Conservation (phyloP, 1,284 basidiomycete genomes). For the Tilletiaria anomala region DNA sequence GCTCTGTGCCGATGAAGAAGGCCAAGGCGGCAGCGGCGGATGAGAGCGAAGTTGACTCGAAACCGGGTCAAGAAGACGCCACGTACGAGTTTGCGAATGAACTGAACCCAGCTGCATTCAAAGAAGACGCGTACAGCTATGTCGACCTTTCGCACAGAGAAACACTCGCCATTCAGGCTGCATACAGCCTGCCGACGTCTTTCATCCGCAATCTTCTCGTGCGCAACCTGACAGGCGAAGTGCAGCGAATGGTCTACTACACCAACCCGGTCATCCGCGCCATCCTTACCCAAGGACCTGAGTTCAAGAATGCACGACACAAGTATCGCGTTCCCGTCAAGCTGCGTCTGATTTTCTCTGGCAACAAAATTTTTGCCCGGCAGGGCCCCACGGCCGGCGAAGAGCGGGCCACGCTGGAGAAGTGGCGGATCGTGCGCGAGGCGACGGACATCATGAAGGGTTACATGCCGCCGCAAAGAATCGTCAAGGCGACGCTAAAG, state of each 20-base stretch:
- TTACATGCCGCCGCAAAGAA: slow-evolving; percentile 53
- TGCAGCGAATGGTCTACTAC: slow-evolving; percentile 71
- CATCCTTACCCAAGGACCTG: slow-evolving; percentile 60
- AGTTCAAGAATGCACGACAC: slow-evolving; percentile 9
- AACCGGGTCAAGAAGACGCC: slow-evolving; percentile 5
- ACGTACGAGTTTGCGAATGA: neutral
- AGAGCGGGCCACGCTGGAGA: slow-evolving; percentile 45
- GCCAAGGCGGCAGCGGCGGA: neutral
- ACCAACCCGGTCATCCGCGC: slow-evolving; percentile 63
- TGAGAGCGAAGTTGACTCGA: neutral
- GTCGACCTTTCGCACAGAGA: slow-evolving; percentile 8
- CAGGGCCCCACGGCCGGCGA: slow-evolving; percentile 44
- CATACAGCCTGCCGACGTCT: slow-evolving; percentile 33
- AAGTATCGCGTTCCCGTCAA: slow-evolving; percentile 47
- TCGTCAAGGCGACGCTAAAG: slow-evolving; percentile 51
- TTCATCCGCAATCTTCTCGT: slow-evolving; percentile 55
- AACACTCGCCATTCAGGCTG: slow-evolving; percentile 31
- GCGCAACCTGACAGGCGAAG: slow-evolving; percentile 65
- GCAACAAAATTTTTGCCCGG: slow-evolving; percentile 59
- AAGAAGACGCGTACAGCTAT: slow-evolving; percentile 9
- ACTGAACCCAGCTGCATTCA: slow-evolving; percentile 5
- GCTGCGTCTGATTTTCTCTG: slow-evolving; percentile 74
- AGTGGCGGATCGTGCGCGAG: slow-evolving; percentile 61
- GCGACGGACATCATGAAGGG: slow-evolving; percentile 69
- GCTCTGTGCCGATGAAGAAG: neutral